Evolutionary conservation across 768 basidiomycete genomes (phyloP).

Genomic region (Jaapia argillacea): DNA sequence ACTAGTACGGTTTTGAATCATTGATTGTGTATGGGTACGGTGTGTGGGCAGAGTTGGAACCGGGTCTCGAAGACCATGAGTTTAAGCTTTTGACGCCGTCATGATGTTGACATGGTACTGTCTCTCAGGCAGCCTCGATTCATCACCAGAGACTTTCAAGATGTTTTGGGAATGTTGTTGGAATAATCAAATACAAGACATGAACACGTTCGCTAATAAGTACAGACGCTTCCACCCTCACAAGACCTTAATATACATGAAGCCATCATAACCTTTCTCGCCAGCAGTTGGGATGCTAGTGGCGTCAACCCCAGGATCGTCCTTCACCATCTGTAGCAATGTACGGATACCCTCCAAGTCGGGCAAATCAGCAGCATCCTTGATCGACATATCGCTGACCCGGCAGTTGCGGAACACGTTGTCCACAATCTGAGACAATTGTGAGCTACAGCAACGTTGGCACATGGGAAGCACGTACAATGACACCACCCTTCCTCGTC

Average conservation of each 20-base stretch:
- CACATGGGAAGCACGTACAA: conserved; percentile 27
- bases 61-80: too few species aligned
- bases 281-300: conserved; percentile 26
- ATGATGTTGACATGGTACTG: too few species aligned
- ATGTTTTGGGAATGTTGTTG: too few species aligned
- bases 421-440: conserved; percentile 38
- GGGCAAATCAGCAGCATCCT: conserved; percentile 9
- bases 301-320: conserved; percentile 30
- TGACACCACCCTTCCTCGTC: conserved; percentile 47
- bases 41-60: too few species aligned
- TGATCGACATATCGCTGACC: conserved; percentile 25
- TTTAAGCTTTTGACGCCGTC: too few species aligned
- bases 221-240: too few species aligned
- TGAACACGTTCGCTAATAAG: too few species aligned
- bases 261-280: conserved; percentile 23
- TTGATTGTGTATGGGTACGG: too few species aligned
- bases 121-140: too few species aligned
- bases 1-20: too few species aligned
- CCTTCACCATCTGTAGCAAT: conserved; percentile 35
- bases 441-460: not conserved
- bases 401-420: conserved; percentile 45
- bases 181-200: too few species aligned
- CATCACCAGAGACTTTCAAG: too few species aligned
- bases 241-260: conserved; percentile 13
- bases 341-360: conserved; percentile 35